Conservation (phyloP, 2,329 filamentous ascomycete species). For the Tolypocladium sp. region DNA sequence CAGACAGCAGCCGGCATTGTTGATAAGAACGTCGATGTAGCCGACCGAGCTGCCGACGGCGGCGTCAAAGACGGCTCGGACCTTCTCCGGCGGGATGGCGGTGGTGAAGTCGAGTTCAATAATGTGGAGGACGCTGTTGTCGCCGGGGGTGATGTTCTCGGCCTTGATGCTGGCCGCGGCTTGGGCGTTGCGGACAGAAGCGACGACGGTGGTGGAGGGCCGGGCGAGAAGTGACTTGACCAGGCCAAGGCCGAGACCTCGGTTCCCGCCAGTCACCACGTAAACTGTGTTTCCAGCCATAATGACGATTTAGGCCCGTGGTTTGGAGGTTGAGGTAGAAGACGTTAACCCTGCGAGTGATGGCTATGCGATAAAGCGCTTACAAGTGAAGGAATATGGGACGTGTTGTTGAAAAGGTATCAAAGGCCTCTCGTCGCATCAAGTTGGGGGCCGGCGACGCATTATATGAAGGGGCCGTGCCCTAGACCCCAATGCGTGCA, state of each 20-base stretch:
- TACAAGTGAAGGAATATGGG: no score
- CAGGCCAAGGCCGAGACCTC: conserved; percentile 29
- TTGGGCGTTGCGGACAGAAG: conserved; percentile 22
- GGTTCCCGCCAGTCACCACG: conserved; percentile 29
- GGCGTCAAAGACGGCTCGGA: conserved; percentile 14
- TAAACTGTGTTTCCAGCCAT: conserved; percentile 17
- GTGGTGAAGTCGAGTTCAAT: conserved; percentile 26
- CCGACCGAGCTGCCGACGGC: conserved; percentile 15
- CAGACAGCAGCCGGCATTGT: conserved; percentile 36
- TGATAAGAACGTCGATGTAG: conserved; percentile 40
- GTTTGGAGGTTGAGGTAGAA: no score
- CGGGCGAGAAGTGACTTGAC: conserved; percentile 30
- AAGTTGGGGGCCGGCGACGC: no score
- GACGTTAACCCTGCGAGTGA: no score
- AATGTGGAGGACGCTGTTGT: conserved; percentile 20
- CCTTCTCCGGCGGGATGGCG: conserved; percentile 12
- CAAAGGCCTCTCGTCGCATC: no score
- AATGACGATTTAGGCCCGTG: no score
- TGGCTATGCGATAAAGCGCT: no score
- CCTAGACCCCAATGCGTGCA: no score
- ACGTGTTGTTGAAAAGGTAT: no score
- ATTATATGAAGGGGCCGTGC: no score
- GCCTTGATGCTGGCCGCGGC: conserved; percentile 9
- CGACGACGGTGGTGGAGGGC: conserved; percentile 41
- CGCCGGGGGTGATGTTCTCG: conserved; percentile 13